phyloP scores from a whole-genome alignment of 2,329 filamentous ascomycete genomes.

The Colletotrichum lupini region DNA sequence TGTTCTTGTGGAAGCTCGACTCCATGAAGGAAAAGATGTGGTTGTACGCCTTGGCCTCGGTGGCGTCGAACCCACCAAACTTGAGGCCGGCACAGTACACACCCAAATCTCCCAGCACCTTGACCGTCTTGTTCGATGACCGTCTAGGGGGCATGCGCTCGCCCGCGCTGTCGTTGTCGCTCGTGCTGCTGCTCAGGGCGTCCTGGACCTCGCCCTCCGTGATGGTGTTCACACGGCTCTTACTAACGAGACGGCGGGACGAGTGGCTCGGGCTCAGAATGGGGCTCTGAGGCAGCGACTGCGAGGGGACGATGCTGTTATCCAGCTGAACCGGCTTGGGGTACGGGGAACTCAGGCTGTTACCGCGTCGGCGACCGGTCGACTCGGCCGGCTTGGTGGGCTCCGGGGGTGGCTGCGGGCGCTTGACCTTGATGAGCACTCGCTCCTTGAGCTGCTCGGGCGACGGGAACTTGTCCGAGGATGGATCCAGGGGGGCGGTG shows the following conservation, averaged over 20 bases:
- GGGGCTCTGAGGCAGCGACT: constrained; percentile 65
- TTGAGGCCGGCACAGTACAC: constrained; percentile 82
- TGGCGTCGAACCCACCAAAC: constrained; percentile 81
- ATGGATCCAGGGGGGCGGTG: constrained; percentile 77
- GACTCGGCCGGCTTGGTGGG: constrained; percentile 43
- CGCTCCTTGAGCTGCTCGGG: constrained; percentile 86
- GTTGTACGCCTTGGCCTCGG: constrained; percentile 87
- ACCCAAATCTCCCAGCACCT: constrained; percentile 84
- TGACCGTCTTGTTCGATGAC: constrained; percentile 86
- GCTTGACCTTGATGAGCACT: constrained; percentile 95
- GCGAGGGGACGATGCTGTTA: constrained; percentile 61
- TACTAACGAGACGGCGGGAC: constrained; percentile 59
- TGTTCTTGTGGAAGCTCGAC: constrained; percentile 84
- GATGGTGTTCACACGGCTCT: constrained; percentile 67
- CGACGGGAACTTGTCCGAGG: constrained; percentile 78
- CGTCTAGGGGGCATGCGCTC: constrained; percentile 68
- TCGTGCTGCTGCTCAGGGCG: constrained; percentile 70
- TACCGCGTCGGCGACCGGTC: constrained; percentile 64
- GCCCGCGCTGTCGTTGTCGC: constrained; percentile 81
- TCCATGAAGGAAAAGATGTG: constrained; percentile 97
- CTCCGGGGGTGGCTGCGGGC: constrained; percentile 59
- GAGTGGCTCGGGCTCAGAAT: constrained; percentile 63
- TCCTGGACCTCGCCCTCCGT: constrained; percentile 67
- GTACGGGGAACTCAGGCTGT: constrained; percentile 84
- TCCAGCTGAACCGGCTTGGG: constrained; percentile 72